These are phyloP conservation scores for Populus euphratica DNA, from an alignment of 345 rosid genomes.

Conservation along the genomic window DNA sequence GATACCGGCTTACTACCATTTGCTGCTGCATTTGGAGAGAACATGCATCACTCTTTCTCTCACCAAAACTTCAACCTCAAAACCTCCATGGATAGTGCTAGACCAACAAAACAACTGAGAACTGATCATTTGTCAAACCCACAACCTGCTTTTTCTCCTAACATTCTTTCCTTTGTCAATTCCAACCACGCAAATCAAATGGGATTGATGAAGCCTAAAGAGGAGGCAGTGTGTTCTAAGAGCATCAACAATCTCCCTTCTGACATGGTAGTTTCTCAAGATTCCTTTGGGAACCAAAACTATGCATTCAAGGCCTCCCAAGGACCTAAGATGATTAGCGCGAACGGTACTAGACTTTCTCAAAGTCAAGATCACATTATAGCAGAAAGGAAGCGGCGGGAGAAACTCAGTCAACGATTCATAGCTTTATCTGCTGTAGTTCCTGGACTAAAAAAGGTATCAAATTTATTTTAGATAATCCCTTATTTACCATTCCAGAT, in stretches of 20 bases:
- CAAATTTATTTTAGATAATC: neutral
- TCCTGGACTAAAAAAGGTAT: constrained; percentile 70
- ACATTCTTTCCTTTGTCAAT: constrained; percentile 28
- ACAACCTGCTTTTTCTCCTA: constrained; percentile 28
- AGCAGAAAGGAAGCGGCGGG: constrained; percentile 66
- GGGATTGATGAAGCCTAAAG: constrained; percentile 41
- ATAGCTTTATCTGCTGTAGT: constrained; percentile 61
- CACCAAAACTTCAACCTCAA: constrained; percentile 21
- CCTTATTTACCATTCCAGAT: neutral
- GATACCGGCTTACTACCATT: constrained; percentile 34
- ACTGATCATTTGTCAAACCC: constrained; percentile 18
- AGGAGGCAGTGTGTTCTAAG: constrained; percentile 30
- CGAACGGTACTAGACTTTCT: constrained; percentile 30
- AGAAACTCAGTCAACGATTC: constrained; percentile 63
- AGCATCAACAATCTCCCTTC: constrained; percentile 17
- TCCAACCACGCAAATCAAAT: constrained; percentile 27
- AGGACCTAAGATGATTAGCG: constrained; percentile 27
- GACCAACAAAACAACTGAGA: constrained; percentile 45
- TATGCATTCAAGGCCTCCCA: constrained; percentile 28
- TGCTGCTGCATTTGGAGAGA: constrained; percentile 45
- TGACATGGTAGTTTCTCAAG: constrained; percentile 28
- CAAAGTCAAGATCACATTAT: constrained; percentile 57
- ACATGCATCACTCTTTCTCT: constrained; percentile 24
- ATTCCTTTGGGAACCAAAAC: constrained; percentile 33
- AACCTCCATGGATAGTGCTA: constrained; percentile 17